Evolutionary conservation across 768 basidiomycete genomes (phyloP), one percentile per base, ranked within the genome.

Genomic region (Mycena galopus): DNA sequence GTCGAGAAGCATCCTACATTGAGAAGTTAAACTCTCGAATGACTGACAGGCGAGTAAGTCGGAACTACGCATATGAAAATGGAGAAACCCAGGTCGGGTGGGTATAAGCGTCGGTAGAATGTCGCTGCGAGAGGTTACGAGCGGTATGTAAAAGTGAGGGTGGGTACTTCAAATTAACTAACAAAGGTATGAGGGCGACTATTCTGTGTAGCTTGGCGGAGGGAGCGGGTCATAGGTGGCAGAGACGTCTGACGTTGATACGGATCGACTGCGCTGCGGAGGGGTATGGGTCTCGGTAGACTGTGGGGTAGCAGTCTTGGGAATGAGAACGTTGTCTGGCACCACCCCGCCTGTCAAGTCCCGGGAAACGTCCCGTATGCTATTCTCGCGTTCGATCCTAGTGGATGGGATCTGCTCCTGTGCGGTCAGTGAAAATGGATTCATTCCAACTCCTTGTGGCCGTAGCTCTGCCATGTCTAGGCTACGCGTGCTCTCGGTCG

Each of bases 131-230:
- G 16, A 19, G 42, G 16, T 17, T 19, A 1, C 2, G 17, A 44
- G 42, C 16, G 42, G 7, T 14, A 7, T 7, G 19, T 44, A 6
- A 44, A 44, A 19, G 19, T 37, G 19, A 19, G 42, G 19, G 7
- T 44, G 42, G 16, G 42, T 21, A 44, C 17, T 17, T 44, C 9
- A 44, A 14, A 44, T 21, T 44, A 17, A 44, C 9, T 7, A 44
- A 44, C 42, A 19, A 21, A 23, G n/a, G n/a, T 50, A 17, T 33
- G 1, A 16, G 7, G 5, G 27, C 12, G 21, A 14, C 53, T 66
- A 66, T 25, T 58, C 29, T 4, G 56, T 27, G 30, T 44, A 67
- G 58, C 58, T 67, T 21, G 66, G 66, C 16, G 66, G 66, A 19
- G 58, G 58, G 58, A 47, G 42, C 4, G 55, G 33, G 44, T 58